A percentile compares a stretch with the other conserved stretches of the same genome.
phyloP scores from a whole-genome alignment of 2,329 filamentous ascomycete genomes.

The Sporothrix curviconia region DNA sequence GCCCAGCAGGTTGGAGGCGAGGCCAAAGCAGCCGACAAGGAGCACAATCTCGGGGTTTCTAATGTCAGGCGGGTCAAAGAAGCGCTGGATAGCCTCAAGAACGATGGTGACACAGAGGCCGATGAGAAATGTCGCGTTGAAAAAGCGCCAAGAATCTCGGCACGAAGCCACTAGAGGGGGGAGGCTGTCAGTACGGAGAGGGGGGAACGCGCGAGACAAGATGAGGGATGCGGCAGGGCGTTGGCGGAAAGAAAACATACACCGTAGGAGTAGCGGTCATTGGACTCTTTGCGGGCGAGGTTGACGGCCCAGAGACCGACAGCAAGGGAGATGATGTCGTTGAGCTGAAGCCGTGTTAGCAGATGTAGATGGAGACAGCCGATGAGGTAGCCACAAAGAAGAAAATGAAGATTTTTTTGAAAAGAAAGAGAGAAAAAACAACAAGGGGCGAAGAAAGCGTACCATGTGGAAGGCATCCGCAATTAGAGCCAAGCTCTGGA shows the following conservation, averaged over 20 bases:
- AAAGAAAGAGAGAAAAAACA: not conserved
- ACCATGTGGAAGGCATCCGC: constrained; percentile 99
- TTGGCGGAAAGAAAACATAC: too few relatives aligned
- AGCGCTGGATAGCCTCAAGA: constrained; percentile 85
- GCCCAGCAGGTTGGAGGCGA: constrained; percentile 82
- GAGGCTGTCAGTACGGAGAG: not conserved
- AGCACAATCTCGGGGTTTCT: constrained; percentile 79
- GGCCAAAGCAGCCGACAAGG: constrained; percentile 78
- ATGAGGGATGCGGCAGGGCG: not conserved
- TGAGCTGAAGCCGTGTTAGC: constrained; percentile 51
- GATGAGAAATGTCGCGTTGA: constrained; percentile 96
- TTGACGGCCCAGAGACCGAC: constrained; percentile 95
- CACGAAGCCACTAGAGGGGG: constrained; percentile 75
- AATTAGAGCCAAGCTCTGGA: constrained; percentile 86
- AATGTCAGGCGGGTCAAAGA: constrained; percentile 86
- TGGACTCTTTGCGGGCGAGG: constrained; percentile 75
- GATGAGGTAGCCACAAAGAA: too few relatives aligned
- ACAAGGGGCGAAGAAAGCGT: constrained; percentile 25
- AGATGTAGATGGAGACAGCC: not conserved
- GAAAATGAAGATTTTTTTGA: too few relatives aligned
- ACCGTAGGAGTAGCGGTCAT: constrained; percentile 91
- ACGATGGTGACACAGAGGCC: constrained; percentile 95
- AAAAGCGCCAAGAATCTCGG: constrained; percentile 94
- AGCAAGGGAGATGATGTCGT: constrained; percentile 90
- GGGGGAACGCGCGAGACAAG: not conserved